Evolutionary conservation across 768 basidiomycete species (phyloP).

Genomic region (Chalciporus chontae): DNA sequence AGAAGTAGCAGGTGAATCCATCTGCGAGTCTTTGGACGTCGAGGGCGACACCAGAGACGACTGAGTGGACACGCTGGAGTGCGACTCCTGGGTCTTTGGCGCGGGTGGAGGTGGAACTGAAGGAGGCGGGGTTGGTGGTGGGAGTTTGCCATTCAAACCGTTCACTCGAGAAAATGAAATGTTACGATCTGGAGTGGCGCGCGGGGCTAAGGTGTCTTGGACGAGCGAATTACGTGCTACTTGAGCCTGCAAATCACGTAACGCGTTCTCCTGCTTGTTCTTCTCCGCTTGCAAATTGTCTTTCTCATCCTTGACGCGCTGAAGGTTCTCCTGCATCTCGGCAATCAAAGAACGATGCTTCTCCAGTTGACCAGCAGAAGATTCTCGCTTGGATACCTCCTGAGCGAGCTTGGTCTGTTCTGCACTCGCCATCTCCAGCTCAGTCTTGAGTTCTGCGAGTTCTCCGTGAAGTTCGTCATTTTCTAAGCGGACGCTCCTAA

Average conservation of each 20-base stretch:
- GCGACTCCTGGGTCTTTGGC: conserved; percentile 52
- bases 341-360: conserved; percentile 71
- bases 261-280: conserved; percentile 57
- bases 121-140: conserved; percentile 79
- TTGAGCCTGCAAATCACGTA: conserved; percentile 80
- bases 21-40: conserved; percentile 66
- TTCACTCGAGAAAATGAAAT: conserved; percentile 54
- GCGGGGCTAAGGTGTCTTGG: conserved; percentile 46
- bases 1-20: conserved; percentile 67
- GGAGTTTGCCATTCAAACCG: conserved; percentile 70
- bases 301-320: conserved; percentile 79
- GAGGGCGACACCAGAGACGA: conserved; percentile 53
- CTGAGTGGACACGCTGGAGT: conserved; percentile 58
- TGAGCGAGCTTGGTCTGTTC: conserved; percentile 63
- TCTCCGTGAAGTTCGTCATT: conserved; percentile 41
- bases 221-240: conserved; percentile 47
- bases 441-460: conserved; percentile 48
- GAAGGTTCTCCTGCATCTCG: conserved; percentile 74
- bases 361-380: conserved; percentile 72
- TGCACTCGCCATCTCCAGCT: conserved; percentile 53
- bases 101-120: conserved; percentile 84
- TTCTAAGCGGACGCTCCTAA: conserved; percentile 39
- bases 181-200: conserved; percentile 50
- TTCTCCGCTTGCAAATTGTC: conserved; percentile 74
- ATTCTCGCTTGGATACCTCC: conserved; percentile 73